Conservation (phyloP, 2,329 filamentous ascomycete species). For the Sporothrix dimorphospora region DNA sequence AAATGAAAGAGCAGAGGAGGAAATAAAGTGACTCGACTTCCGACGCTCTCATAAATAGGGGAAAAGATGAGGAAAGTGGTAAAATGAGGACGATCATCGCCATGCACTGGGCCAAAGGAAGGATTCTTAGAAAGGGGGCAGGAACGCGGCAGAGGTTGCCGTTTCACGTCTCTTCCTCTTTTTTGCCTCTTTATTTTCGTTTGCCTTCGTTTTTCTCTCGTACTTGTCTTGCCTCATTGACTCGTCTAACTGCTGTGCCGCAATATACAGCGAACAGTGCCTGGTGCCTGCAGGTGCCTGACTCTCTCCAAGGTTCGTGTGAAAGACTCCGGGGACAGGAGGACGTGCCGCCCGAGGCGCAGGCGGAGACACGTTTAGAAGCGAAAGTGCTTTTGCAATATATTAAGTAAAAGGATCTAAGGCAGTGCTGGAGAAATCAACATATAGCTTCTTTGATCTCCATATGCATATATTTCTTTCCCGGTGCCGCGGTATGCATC, state of each 20-base stretch:
- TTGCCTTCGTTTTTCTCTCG: background rate
- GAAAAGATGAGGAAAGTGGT: too few species aligned
- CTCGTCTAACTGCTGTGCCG: background rate
- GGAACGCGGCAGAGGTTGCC: conserved; percentile 1
- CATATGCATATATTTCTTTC: background rate
- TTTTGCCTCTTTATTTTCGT: background rate
- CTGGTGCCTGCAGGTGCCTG: background rate
- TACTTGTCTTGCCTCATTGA: background rate
- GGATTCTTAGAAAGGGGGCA: background rate
- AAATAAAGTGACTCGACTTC: background rate
- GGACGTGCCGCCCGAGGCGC: conserved; percentile 1
- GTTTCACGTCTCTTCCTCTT: background rate
- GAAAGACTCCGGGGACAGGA: background rate
- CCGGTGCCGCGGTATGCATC: background rate
- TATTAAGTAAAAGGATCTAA: background rate
- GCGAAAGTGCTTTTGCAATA: background rate
- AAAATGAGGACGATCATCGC: background rate
- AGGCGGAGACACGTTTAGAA: background rate
- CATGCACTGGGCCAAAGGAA: background rate
- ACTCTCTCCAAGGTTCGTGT: background rate
- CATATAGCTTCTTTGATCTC: background rate
- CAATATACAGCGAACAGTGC: conserved; percentile 6
- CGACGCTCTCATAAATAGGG: background rate
- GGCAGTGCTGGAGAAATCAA: background rate
- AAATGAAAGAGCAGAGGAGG: background rate